A percentile compares a stretch with the other conserved stretches of the same genome.
These are phyloP conservation scores for Tolypocladium amazonense DNA, from an alignment of 2,329 filamentous ascomycete species.

Conservation along the genomic window DNA sequence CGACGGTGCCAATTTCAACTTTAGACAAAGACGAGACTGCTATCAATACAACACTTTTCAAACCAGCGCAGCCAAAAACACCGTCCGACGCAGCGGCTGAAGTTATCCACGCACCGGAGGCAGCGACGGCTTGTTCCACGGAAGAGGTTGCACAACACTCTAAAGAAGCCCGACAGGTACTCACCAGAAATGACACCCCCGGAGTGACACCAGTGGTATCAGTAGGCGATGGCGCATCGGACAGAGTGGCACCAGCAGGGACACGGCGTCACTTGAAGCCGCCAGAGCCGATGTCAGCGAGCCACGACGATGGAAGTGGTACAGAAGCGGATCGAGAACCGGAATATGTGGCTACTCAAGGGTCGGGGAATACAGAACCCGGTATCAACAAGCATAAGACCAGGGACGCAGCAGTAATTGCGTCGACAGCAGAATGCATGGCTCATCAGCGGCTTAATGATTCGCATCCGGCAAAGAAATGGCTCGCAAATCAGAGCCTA, in stretches of 20 bases:
- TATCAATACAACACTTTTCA: neutral
- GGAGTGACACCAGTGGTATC: neutral
- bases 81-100: neutral
- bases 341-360: slow-evolving; percentile 3
- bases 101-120: neutral
- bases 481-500: neutral
- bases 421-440: neutral
- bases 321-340: slow-evolving; percentile 2
- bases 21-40: neutral
- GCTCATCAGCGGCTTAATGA: neutral
- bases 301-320: neutral
- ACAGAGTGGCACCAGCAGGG: neutral
- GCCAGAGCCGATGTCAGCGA: neutral
- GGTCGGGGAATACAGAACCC: neutral
- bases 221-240: neutral
- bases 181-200: neutral
- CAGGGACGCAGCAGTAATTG: neutral
- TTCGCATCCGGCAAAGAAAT: neutral
- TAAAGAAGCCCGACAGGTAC: neutral
- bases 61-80: neutral
- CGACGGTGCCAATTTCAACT: neutral
- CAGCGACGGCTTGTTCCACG: neutral
- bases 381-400: neutral
- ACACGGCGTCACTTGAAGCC: neutral
- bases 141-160: neutral